Evolutionary conservation across 2,329 filamentous ascomycete species (phyloP), one percentile per base, ranked within the genome.

Genomic region (Elsinoe fawcettii): DNA sequence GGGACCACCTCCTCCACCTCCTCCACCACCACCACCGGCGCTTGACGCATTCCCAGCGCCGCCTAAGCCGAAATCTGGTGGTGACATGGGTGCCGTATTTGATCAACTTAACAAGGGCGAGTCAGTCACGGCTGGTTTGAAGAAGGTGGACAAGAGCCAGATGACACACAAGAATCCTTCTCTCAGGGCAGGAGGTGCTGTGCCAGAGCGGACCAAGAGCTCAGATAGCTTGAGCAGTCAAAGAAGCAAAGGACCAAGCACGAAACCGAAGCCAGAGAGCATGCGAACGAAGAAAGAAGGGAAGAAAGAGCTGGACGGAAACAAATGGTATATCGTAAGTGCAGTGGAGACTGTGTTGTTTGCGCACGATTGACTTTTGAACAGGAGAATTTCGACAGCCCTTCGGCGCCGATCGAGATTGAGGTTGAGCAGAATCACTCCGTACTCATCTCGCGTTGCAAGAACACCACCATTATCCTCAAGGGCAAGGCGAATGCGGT

Each of bases 131-230:
- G 84, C 88, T 63, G 85, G 88, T 30, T 79, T 99, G 34, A 87
- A 88, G 63, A 99, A 96, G 77, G 93, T 99, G 51, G 92, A 96
- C 74, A 87, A 86, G 69, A 93, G 88, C 56, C 80, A 97, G 72
- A 96, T 96, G 92, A 99, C 93, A 60, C 93, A 99, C 75, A 97
- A 97, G 78, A 99, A 99, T 73, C 93, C 93, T 12, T 83, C 85
- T 8, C 78, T 99, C 58, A 85, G 93, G 61, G 81, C 88, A 22
- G 77, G 78, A 60, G 87, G 88, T 11, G 80, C 82, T 1, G 88
- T 92, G 2, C 79, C 87, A 1, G 77, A 77, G 58, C 74, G 80
- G 58, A 79, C 77, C 56, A 74, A 77, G 20, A 79, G 77, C 59
- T 76, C 77, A 39, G 71, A 74, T 11, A 77, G 79, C 5, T 68